Evolutionary conservation across 1,139 yeast genomes (phyloP).

Genomic region (Starmera stellimalicola): DNA sequence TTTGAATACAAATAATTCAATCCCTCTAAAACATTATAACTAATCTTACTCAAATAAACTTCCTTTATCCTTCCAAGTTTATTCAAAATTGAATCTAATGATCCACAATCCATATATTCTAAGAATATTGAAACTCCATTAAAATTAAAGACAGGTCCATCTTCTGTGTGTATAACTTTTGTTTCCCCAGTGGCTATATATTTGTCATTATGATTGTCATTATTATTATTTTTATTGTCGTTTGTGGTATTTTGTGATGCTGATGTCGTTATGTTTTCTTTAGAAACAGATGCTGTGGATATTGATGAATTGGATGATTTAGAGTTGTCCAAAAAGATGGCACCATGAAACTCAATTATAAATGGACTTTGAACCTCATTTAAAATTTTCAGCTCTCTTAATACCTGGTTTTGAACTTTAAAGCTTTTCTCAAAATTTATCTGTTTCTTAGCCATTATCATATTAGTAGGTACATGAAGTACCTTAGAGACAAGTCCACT

Average conservation of each 20-base stretch:
- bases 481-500: conserved; percentile 91
- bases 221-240: conserved; percentile 1
- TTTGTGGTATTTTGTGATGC: not conserved
- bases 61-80: conserved; percentile 52
- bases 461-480: conserved; percentile 79
- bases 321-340: conserved; percentile 24
- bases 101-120: conserved; percentile 96
- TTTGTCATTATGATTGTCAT: not conserved
- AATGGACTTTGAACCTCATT: conserved; percentile 81
- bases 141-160: conserved; percentile 8
- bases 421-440: conserved; percentile 77
- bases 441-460: conserved; percentile 82
- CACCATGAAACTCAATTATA: conserved; percentile 87
- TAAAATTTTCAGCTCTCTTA: conserved; percentile 80
- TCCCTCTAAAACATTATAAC: conserved; percentile 73
- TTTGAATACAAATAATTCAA: conserved; percentile 69
- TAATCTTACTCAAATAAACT: conserved; percentile 60
- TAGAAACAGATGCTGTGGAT: conserved; percentile 7
- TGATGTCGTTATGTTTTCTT: not conserved
- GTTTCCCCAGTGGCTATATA: conserved; percentile 3
- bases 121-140: conserved; percentile 59
- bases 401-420: conserved; percentile 74
- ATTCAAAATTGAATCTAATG: conserved; percentile 70
- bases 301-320: conserved; percentile 5
- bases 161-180: conserved; percentile 6